Base-by-base conservation (phyloP, 2,329 filamentous ascomycete genomes). In the Alternaria hordeiaustralica region DNA sequence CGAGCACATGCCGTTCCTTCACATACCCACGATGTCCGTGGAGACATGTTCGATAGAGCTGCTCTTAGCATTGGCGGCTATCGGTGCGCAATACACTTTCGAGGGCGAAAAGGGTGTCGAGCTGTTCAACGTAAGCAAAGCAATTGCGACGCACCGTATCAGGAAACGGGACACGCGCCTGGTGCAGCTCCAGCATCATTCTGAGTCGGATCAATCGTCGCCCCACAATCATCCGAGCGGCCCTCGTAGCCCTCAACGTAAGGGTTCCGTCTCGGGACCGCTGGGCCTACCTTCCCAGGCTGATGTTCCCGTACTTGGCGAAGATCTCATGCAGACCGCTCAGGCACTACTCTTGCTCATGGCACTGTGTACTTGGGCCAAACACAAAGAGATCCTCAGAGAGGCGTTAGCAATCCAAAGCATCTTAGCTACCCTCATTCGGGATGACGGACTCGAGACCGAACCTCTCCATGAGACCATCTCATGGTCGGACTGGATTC, bases 1-100 rank as follows among this genome's bases (percentile, higher is more conserved):
- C 61, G 83, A 86, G 25, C 85, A 88, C 63, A 82, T 88, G 44
- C 87, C 86, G 0, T 88, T 92, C 64, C 81, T 93, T 26, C 90
- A 93, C 73, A 80, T 92, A 6, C 88, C 90, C 0, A 92, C 90
- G 0, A 82, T 92, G 50, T 83, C 84, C 2, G 85, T 89, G 0
- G 86, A 86, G 8, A 86, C 88, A n/a, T 84, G 88, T n/a, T 87
- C 89, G 0, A 86, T 90, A 0, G 91, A 92, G 75, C 81, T 93
- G 5, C 81, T 92, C 6, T 80, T 93, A 26, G 90, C 90, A 0
- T 86, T 92, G 15, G 82, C 90, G 21, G 89, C 90, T 0, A 87
- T 92, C 2, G 89, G 89, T 12, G 89, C 89, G 0, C 88, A 90
- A 69, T 91, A 90, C 69, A 85, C 84, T 26, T 87, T 87, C 68